Evolutionary conservation across 108 stramenopile genomes (phyloP), one percentile per base, ranked within the genome.

Genomic region (Cyclotella cryptica): DNA sequence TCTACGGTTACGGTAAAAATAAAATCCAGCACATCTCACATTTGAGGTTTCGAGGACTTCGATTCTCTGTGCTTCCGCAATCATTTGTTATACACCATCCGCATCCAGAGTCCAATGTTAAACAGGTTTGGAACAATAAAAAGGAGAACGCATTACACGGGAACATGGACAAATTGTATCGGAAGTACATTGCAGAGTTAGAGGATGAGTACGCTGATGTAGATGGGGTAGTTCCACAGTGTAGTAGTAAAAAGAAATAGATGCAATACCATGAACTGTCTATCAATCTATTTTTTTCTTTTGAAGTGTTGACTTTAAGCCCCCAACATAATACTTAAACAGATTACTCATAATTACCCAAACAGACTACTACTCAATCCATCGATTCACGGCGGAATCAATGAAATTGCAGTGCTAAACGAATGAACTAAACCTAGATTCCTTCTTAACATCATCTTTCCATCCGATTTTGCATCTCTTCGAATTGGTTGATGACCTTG

Each of bases 1-100:
- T 96, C 65, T 75, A 85, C 63, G 88, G 93, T 11, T 96, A 96
- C 69, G 96, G 96, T 40, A 96, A 96, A 71, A 96, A 96, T 80
- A 96, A 96, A 65, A 94, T 96, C 69, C 84, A 92, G 64, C 81
- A 90, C 70, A 79, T 96, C 42, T 86, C 89, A 1, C 93, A 93
- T 71, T 70, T 96, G 22, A 86, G 95, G 22, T 83, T 80, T 44
- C 61, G 72, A 51, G 87, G 89, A 8, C 84, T 88, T 28, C 71
- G 63, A 13, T 95, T 95, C 78, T 67, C 59, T 0, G 86, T 92
- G 43, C 65, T 95, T 39, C 93, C 93, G 8, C 73, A 87, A 77
- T 79, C 83, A 46, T 95, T 91, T 71, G 69, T 92, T 40, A 81
- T 95, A 26, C 93, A 95, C 67, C 87, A 90, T 82, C 93, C 93